Base-by-base conservation (phyloP, 1,284 basidiomycete genomes). In the Ceraceosorus guamensis region DNA sequence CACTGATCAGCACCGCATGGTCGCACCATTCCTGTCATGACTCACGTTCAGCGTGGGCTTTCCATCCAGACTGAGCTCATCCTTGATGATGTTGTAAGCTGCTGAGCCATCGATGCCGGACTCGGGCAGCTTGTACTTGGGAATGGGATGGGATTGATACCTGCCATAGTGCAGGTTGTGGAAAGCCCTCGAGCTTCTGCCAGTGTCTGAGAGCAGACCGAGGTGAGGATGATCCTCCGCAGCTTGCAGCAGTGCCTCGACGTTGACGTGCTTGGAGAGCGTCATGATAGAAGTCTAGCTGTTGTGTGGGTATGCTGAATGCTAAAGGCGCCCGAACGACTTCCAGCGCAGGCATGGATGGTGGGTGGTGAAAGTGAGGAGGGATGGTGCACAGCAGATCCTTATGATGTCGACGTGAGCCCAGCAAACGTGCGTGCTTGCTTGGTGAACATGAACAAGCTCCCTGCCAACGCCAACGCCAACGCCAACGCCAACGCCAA, bases 31-130 rank as follows among this genome's bases (percentile, higher is more conserved):
- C 24, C 24, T 24, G 24, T 24, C 24, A 24, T 16, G 2, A 41
- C 39, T 41, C 39, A 41, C 39, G 78, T 95, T 96, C 62, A 89
- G 79, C 37, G 83, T 79, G 1, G 85, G 85, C 33, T 82, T 85
- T 6, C 88, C 89, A 75, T 92, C 90, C 35, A 91, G 82, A 14
- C 31, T 50, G 18, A 73, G 61, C 53, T 75, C 74, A 66, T 91
- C 87, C 70, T 87, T 88, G 57, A 95, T 88, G 86, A 63, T 58
- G 59, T 74, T 60, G 63, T 77, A 77, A 7, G 76, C 70, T n/a
- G 76, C 77, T 16, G 77, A 70, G 34, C 73, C 75, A 51, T 76
- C 68, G 34, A 77, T 70, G 30, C 79, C 79, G 11, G 71, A 59
- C 18, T 73, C 48, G 3, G 80, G 80, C 5, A 81, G 59, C 47